Conservation (phyloP, 345 rosid species). For the Rhodomyrtus tomentosa region DNA sequence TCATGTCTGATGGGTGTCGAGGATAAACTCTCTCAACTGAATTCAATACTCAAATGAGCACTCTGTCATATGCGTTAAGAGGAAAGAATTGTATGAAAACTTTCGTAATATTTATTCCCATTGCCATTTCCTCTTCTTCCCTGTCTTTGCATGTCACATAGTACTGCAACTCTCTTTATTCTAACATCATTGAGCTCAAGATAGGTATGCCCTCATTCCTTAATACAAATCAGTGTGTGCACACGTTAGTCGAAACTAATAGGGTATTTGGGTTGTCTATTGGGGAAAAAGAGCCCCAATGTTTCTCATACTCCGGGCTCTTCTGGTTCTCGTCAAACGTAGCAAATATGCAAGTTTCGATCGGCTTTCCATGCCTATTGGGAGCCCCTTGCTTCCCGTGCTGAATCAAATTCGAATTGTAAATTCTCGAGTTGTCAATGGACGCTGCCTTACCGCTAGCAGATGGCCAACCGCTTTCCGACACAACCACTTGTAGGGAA, state of each 20-base stretch:
- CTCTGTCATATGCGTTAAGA: neutral
- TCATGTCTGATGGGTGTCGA: neutral
- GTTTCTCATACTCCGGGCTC: slow-evolving; percentile 38
- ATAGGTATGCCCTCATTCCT: neutral
- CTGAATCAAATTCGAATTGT: slow-evolving; percentile 36
- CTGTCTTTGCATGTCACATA: neutral
- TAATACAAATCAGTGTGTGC: neutral
- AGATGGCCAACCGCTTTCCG: slow-evolving; percentile 63
- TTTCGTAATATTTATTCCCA: neutral
- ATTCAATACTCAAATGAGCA: neutral
- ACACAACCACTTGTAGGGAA: slow-evolving; percentile 37
- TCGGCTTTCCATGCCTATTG: slow-evolving; percentile 26
- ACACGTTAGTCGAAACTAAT: slow-evolving; percentile 21
- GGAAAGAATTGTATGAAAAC: neutral
- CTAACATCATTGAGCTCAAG: neutral
- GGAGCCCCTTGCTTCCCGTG: slow-evolving; percentile 40
- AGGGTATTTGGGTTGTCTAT: slow-evolving; percentile 30
- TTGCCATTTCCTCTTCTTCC: neutral
- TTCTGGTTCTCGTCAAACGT: slow-evolving; percentile 50
- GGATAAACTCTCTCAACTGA: neutral
- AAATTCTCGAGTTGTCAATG: slow-evolving; percentile 38
- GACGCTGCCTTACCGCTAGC: slow-evolving; percentile 30
- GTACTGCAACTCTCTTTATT: neutral
- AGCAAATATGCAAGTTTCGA: slow-evolving; percentile 56
- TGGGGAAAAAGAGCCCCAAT: slow-evolving; percentile 40